These are phyloP conservation scores for Aureobasidium mangrovei DNA, from an alignment of 2,329 filamentous ascomycete species.

Conservation along the genomic window DNA sequence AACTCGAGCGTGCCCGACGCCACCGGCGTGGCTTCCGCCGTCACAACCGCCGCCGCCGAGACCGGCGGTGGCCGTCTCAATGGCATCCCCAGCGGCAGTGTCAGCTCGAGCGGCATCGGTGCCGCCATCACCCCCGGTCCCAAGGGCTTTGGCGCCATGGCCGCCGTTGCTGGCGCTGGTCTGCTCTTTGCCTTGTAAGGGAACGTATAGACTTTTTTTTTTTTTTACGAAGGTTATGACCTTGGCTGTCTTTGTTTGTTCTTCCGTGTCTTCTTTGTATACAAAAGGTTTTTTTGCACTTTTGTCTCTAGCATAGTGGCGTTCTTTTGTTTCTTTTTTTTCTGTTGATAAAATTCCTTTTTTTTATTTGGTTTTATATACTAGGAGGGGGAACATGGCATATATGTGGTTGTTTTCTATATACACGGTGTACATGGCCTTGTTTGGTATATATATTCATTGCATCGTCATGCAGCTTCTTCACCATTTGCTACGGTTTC, in stretches of 20 bases:
- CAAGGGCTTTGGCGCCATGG: constrained; percentile 21
- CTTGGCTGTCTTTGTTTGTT: background rate
- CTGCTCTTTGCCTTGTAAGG: constrained; percentile 21
- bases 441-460: no score
- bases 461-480: no score
- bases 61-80: constrained; percentile 37
- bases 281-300: no score
- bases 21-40: constrained; percentile 41
- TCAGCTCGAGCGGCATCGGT: constrained; percentile 9
- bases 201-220: background rate
- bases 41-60: constrained; percentile 38
- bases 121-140: constrained; percentile 21
- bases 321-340: no score
- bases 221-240: constrained; percentile 2
- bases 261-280: background rate
- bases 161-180: constrained; percentile 23
- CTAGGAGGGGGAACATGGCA: no score
- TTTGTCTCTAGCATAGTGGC: no score
- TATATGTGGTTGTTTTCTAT: no score
- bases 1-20: constrained; percentile 45
- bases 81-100: constrained; percentile 10
- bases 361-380: no score
- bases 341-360: no score
- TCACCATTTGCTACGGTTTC: no score
- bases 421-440: no score